Conservation (phyloP, 2,329 filamentous ascomycete species). For the Colletotrichum endophyticum region DNA sequence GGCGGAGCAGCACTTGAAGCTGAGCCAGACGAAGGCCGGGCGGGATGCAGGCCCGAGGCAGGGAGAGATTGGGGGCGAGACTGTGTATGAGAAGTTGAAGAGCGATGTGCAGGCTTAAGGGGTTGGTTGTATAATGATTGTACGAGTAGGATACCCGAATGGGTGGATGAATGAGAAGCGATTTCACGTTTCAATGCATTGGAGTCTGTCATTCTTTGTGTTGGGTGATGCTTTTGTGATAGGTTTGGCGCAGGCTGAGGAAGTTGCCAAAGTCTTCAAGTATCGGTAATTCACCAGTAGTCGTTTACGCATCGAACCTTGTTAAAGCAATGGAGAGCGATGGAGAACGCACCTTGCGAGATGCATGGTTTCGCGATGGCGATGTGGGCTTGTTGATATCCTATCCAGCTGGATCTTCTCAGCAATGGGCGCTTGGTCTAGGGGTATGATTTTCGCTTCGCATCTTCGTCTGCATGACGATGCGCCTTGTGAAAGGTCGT, state of each 20-base stretch:
- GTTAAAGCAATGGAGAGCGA: accelerated
- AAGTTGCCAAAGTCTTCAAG: not conserved
- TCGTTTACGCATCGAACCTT: not conserved
- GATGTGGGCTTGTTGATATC: accelerated
- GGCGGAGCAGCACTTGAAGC: slow-evolving; percentile 48
- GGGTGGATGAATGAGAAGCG: not conserved
- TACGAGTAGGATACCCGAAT: not conserved
- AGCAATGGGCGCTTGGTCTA: slow-evolving; percentile 18
- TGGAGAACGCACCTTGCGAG: accelerated
- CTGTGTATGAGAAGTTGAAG: slow-evolving; percentile 35
- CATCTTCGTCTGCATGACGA: not conserved
- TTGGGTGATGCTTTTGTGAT: not conserved
- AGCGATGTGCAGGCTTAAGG: slow-evolving; percentile 15
- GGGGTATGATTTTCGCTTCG: slow-evolving; percentile 23
- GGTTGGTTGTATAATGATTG: not conserved
- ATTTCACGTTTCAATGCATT: not conserved
- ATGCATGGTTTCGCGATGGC: not conserved
- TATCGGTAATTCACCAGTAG: too few species aligned
- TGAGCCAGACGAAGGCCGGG: slow-evolving; percentile 24
- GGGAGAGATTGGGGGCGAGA: slow-evolving; percentile 26
- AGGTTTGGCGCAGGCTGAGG: not conserved
- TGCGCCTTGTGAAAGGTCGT: slow-evolving; percentile 14
- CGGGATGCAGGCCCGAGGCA: slow-evolving; percentile 32
- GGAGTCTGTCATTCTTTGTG: not conserved
- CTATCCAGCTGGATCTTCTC: accelerated